A percentile compares a stretch with the other conserved stretches of the same genome.
These are phyloP conservation scores for Micromonas commoda DNA, from an alignment of 139 green algal genomes.

Conservation along the genomic window DNA sequence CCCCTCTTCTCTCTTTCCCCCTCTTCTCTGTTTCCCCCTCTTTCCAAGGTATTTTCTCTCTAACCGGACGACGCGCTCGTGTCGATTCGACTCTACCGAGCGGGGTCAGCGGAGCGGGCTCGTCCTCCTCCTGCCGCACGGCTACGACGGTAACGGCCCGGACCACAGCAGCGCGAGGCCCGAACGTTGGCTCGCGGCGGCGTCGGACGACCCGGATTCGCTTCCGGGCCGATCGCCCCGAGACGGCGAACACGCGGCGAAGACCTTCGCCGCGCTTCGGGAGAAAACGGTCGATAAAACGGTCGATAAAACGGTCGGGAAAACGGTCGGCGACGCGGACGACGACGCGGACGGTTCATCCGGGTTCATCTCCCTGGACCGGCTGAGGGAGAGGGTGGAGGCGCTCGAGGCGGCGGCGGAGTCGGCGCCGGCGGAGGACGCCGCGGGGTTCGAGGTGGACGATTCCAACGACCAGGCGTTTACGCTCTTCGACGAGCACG, in stretches of 20 bases:
- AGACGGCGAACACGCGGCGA: background rate
- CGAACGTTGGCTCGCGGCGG: conserved; percentile 65
- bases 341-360: too few relatives aligned
- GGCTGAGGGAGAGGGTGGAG: background rate
- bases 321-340: too few relatives aligned
- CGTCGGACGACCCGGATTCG: conserved; percentile 59
- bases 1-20: too few relatives aligned
- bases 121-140: conserved; percentile 77
- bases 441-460: background rate
- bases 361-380: background rate
- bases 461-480: background rate
- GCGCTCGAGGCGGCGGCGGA: background rate
- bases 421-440: background rate
- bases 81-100: too few relatives aligned
- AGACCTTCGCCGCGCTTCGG: conserved; percentile 12
- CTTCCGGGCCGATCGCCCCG: conserved; percentile 47
- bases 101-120: conserved; percentile 56
- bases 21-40: too few relatives aligned
- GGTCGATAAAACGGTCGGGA: too few relatives aligned
- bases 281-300: conserved; percentile 6
- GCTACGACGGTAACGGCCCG: conserved; percentile 87
- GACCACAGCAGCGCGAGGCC: conserved; percentile 68
- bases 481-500: background rate
- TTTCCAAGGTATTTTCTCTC: too few relatives aligned
- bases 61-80: too few relatives aligned